phyloP scores from a whole-genome alignment of 176 grass and related monocot genomes.

The Rhipidocladum racemiflorum region DNA sequence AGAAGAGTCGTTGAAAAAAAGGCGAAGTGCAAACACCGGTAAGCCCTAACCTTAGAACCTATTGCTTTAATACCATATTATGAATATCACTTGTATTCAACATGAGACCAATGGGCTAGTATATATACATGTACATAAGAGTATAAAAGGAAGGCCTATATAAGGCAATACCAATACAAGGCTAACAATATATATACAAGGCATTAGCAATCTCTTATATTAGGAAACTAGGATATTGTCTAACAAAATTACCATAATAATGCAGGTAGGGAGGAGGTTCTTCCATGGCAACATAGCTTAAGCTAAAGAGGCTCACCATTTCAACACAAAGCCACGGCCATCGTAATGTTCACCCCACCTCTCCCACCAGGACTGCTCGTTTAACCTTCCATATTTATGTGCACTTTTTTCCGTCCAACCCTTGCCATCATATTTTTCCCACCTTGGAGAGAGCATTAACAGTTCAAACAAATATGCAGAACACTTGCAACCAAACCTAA shows the following conservation, averaged over 20 bases:
- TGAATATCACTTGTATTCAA: no score
- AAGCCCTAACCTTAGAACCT: no score
- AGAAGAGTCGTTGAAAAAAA: no score
- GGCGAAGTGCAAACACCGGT: no score
- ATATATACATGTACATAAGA: no score
- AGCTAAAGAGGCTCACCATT: slow-evolving; percentile 66
- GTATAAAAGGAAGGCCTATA: no score
- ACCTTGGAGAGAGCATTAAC: slow-evolving; percentile 51
- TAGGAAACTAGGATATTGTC: no score
- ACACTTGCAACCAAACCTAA: slow-evolving; percentile 12
- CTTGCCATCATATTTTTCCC: slow-evolving; percentile 99
- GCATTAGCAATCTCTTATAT: no score
- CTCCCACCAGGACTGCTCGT: slow-evolving; percentile 99
- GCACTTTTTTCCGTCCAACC: slow-evolving; percentile 98
- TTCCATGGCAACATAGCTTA: background rate
- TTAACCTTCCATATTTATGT: slow-evolving; percentile 91
- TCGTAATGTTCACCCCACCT: slow-evolving; percentile 97
- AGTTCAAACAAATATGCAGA: slow-evolving; percentile 5
- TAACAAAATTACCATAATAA: background rate
- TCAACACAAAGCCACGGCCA: slow-evolving; percentile 83
- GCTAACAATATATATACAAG: no score
- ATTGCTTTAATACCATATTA: no score
- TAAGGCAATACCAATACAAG: no score
- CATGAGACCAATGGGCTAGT: no score
- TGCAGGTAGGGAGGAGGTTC: background rate